Evolutionary conservation across 2,329 filamentous ascomycete genomes (phyloP), one percentile per base, ranked within the genome.

Genomic region (Diaporthe sp.): DNA sequence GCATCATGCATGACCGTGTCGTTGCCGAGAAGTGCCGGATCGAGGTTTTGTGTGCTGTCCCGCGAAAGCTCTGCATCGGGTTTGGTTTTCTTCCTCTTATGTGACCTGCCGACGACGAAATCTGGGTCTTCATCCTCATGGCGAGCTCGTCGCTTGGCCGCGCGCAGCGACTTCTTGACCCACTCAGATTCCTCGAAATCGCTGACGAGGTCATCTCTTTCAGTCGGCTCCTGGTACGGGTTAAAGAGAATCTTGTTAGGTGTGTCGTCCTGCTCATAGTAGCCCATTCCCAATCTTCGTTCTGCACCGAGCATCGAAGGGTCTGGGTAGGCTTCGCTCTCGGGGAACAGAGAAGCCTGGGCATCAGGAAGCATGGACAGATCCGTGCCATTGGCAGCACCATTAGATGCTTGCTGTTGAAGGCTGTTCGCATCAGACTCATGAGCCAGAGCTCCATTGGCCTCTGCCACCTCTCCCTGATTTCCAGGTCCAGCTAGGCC

Each of bases 241-340:
- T 92, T 89, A 75, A 92, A 92, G 4, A 92, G 81, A 80, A 92
- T 92, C 79, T 85, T 89, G 80, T 91, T 89, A 2, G 88, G 86
- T 31, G 86, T 87, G 78, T 90, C 88, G 76, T 90, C 89, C 78
- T 90, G 89, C 74, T 91, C 87, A 79, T 91, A 92, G 81, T 91
- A 92, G 13, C 89, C 90, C 85, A 90, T 88, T 22, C 90, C 90
- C 77, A 91, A 84, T 81, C 87, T 88, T 44, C 88, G 85, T 70
- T 88, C 87, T n/a, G 84, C 84, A 55, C 82, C 84, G 51, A 87
- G 81, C 49, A 85, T 79, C n/a, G 87, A 84, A 9, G 88, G 87
- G 75, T 91, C 89, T 0, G 89, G 88, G 77, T 89, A 89, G 3
- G 83, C 79, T 1, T 85, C 71, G 13, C 58, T 49, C 49, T 75